Base-by-base conservation (phyloP, 164 flowering plant genomes). In the Nelumbo lutea region DNA sequence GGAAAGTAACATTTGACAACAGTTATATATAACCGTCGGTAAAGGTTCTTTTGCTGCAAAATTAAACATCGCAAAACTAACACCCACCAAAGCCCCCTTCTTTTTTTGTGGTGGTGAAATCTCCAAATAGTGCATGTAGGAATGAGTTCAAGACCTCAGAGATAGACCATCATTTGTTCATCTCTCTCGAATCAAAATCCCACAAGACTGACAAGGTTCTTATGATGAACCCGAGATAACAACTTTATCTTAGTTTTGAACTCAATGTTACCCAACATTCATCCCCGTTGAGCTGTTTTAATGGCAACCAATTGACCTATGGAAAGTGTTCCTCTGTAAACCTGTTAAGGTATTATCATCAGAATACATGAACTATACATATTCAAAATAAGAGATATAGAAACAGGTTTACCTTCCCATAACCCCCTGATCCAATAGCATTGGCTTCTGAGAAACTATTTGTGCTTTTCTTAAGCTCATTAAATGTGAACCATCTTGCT, bases 181-280 rank as follows among this genome's bases (percentile, higher is more conserved):
- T 80, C 84, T 58, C 78, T 79, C 6, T 87, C 87, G 40, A 79
- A 83, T 65, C 88, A 84, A 62, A 84, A 87, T 15, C 90, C 90
- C 3, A 81, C 60, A 40, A 87, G 84, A 70, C 81, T 61, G 50
- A 87, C 88, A 42, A 87, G 78, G 67, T 87, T 84, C 61, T 85
- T 87, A 64, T 87, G 90, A 73, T 85, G 87, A 72, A 87, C 83
- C 73, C 88, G 73, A 48, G 90, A 85, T 10, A 87, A 74, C 43
- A 87, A 81, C 74, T 87, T 88, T 56, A 87, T 87, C 76, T 85
- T 87, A 4, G 79, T 86, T 70, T 83, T 84, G 74, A 86, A 86
- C 72, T 86, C 87, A 13, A 39, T 44, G 5, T 69, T 79, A 44
- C 87, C 86, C 66, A 83, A 87, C 83, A 81, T 56, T 4, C 86